Base-by-base conservation (phyloP, 495 filamentous ascomycete genomes). In the Neurospora tetraspora region DNA sequence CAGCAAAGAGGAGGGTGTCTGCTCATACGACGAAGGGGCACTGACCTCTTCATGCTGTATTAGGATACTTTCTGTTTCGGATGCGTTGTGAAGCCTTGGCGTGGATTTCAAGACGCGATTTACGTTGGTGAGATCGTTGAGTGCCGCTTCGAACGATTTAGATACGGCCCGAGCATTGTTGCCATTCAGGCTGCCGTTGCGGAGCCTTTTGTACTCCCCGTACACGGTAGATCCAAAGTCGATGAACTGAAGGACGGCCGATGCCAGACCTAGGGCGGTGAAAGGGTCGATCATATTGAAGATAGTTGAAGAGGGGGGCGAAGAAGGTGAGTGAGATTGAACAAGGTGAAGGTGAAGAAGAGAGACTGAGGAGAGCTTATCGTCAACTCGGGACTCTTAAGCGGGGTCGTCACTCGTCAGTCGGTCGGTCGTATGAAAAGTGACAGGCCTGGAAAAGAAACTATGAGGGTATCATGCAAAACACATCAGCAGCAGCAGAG, bases 181-280 rank as follows among this genome's bases (percentile, higher is more conserved):
- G 53, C 53, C 23, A 61, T 61, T 16, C 23, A 14, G 53, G 53
- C 53, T 61, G 53, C 53, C 53, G 27, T 34, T 65, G 27, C 53
- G 53, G 27, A 65, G 53, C 27, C 53, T 65, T 9, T 65, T 65
- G 53, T 65, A 34, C 53, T 65, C 53, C 53, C 53, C 53, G 53
- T 65, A 65, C 53, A 34, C 27, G 53, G 53, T 65, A 4, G 53
- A 65, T 18, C 69, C 39, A 34, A 73, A 73, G 38, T 75, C 74
- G 23, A 73, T 42, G 69, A 75, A 75, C 43, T 75, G 72, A 20
- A 75, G 23, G 12, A 75, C 74, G 18, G 72, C 72, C 38, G 74
- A 70, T 4, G 74, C 74, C 12, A 75, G 31, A 42, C 71, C 72
- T n/a, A 75, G n/a, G 20, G 74, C 72, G 10, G 68, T 47, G 10